Base-by-base conservation (phyloP, 169 alveolate species). In the Theileria equi region DNA sequence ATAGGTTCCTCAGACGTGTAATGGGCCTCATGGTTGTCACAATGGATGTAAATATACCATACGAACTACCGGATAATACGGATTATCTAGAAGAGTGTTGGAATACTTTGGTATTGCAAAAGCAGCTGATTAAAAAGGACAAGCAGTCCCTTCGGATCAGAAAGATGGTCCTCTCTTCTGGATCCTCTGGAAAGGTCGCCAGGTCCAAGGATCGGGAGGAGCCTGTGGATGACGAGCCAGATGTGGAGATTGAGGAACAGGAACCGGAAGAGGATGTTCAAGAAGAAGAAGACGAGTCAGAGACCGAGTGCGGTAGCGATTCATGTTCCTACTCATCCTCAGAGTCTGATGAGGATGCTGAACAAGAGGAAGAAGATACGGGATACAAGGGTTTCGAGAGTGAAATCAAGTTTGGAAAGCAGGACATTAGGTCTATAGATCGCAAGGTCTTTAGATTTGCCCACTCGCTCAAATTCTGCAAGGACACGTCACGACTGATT, bases 221-320 rank as follows among this genome's bases (percentile, higher is more conserved):
- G 4, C 31, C 59, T 4, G 59, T 59, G 26, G 19, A 38, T 32
- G 50, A 52, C 3, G 63, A 61, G 60, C 55, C 48, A 59, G 90
- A 72, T 16, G 54, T 53, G 25, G 68, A 70, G 26, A 54, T 63
- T 0, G 74, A 58, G 40, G 58, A 68, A 48, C 81, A 66, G 50
- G 81, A 70, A 57, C 68, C 38, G 1, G 70, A 44, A 13, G 91
- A 84, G 38, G 88, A 84, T 5, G 89, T 74, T 38, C 92, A 90
- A 3, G 92, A 82, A 34, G 91, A 70, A 32, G 54, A 66, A 21
- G 90, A 63, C 16, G 89, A 78, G 8, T 73, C 53, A 17, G 61
- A 45, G 11, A 1, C 5, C 11, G 45, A 57, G 25, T 45, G 34
- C 13, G 49, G 8, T 13, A 13, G 13, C 25, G 53, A 48, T 48